Evolutionary conservation across 78 protist species (phyloP), one percentile per base, ranked within the genome.

Genomic region (Speleostelium caveatum): DNA sequence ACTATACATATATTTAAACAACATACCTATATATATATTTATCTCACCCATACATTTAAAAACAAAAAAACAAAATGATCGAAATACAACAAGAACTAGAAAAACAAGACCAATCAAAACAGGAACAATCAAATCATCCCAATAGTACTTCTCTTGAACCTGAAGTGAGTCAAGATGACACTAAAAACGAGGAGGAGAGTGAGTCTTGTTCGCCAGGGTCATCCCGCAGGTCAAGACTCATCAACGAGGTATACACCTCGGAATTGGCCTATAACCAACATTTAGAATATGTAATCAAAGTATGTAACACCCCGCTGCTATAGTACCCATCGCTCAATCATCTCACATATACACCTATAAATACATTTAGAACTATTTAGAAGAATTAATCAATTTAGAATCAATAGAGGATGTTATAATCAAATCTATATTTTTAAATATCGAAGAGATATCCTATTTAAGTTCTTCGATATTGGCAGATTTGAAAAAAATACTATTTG

Each of bases 331-430:
- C 10, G 53, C 6, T 45, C 10, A 14, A 10, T 6, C 10, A 10
- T 45, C 53, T 45, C 6, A 45, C 10, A 14, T 6, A 14, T 6
- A 45, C 10, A 45, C 10, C 10, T 45, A 45, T 10, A 45, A 10
- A 14, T 45, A 49, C 26, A 71, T 71, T 45, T 33, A 72, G 78
- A 41, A 41, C 26, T 51, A 72, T 51, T 72, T 72, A 53, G 78
- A 72, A 14, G 65, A 53, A 19, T 21, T 45, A 12, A 72, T 39
- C 33, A 38, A 69, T 28, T n/a, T 39, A 30, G 58, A 30, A 72
- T 21, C 32, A 19, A 32, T 72, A 72, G 78, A 72, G 33, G 32
- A 24, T 51, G 0, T 8, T 51, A 36, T 33, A 10, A 72, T 53
- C 16, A 19, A 21, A 51, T 45, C 33, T 16, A 72, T 72, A 51